Evolutionary conservation across 768 basidiomycete species (phyloP).

Genomic region (Tulasnella sp.): DNA sequence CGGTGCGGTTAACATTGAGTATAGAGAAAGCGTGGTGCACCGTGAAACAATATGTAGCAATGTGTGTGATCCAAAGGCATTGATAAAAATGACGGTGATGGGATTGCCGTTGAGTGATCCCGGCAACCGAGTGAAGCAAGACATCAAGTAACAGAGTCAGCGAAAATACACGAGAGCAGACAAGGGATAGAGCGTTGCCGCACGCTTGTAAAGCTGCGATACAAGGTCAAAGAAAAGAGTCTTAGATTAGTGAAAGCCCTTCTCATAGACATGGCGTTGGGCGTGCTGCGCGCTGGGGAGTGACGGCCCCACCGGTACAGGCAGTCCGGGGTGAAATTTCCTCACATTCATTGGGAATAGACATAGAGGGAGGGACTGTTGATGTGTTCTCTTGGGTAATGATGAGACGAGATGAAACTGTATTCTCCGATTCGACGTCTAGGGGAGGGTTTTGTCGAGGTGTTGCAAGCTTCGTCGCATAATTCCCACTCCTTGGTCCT

Average conservation of each 20-base stretch:
- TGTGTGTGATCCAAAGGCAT: not conserved
- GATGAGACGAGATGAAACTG: not conserved
- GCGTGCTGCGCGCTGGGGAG: not conserved
- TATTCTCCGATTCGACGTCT: too few species aligned
- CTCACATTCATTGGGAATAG: not conserved
- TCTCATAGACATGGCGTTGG: not conserved
- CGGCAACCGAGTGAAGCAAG: not conserved
- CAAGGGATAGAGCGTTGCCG: not conserved
- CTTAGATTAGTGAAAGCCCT: not conserved
- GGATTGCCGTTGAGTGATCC: not conserved
- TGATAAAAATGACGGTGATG: not conserved
- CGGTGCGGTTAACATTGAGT: too few species aligned
- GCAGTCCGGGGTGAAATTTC: not conserved
- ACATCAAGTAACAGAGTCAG: conserved; percentile 5
- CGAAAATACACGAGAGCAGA: not conserved
- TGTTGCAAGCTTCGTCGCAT: too few species aligned
- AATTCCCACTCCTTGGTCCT: too few species aligned
- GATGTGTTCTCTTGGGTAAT: not conserved
- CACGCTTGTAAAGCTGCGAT: not conserved
- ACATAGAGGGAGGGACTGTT: not conserved
- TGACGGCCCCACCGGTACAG: not conserved
- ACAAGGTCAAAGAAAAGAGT: not conserved
- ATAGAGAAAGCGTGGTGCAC: conserved; percentile 3
- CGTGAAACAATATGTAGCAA: not conserved
- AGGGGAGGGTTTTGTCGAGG: too few species aligned